These are phyloP conservation scores for Ehretia macrophylla DNA, from an alignment of 257 asterid species.

Conservation along the genomic window DNA sequence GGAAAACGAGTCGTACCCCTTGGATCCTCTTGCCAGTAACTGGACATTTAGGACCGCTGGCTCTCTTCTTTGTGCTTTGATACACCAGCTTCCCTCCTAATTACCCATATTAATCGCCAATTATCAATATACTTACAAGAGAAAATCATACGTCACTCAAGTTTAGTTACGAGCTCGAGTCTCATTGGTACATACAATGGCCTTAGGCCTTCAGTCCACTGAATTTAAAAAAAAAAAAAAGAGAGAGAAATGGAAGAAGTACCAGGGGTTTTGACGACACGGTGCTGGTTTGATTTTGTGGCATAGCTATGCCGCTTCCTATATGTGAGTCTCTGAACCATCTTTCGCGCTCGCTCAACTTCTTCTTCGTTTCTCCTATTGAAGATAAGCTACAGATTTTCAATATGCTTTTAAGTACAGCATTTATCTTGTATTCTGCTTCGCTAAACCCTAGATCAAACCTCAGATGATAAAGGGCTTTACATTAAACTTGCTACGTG, in stretches of 20 bases:
- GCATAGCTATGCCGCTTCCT: slow-evolving; percentile 80
- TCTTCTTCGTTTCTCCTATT: too few relatives aligned
- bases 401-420: too few relatives aligned
- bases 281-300: slow-evolving; percentile 79
- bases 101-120: background rate
- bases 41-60: slow-evolving; percentile 84
- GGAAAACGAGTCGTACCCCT: slow-evolving; percentile 50
- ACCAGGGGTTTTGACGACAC: slow-evolving; percentile 85
- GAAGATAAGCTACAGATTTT: too few relatives aligned
- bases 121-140: too few relatives aligned
- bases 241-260: background rate
- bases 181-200: too few relatives aligned
- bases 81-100: slow-evolving; percentile 72
- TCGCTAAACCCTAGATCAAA: too few relatives aligned
- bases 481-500: too few relatives aligned
- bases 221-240: too few relatives aligned
- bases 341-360: slow-evolving; percentile 13
- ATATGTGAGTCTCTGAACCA: slow-evolving; percentile 78
- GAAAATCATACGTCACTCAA: background rate
- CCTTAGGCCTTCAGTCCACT: too few relatives aligned
- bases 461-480: too few relatives aligned
- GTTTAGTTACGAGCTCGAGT: too few relatives aligned
- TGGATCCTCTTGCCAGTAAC: slow-evolving; percentile 83
- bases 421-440: too few relatives aligned
- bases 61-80: slow-evolving; percentile 74